These are phyloP conservation scores for Aspergillus flavus DNA, from an alignment of 2,329 filamentous ascomycete species.

Conservation along the genomic window DNA sequence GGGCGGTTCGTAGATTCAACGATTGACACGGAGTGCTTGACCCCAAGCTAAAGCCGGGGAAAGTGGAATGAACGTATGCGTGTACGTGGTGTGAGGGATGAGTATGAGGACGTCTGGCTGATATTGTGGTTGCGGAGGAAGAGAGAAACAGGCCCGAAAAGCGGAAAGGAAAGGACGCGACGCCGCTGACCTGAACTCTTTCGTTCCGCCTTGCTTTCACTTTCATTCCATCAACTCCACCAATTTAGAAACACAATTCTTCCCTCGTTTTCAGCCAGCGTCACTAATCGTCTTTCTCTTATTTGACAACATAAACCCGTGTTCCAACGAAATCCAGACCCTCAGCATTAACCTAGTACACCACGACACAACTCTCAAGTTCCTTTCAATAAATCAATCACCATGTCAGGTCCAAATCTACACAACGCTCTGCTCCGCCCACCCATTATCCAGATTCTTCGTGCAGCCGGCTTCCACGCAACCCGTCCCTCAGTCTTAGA, in stretches of 20 bases:
- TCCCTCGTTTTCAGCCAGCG: background rate
- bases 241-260: background rate
- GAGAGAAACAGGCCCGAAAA: slow-evolving; percentile 9
- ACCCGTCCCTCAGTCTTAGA: slow-evolving; percentile 82
- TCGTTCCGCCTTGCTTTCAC: slow-evolving; percentile 1
- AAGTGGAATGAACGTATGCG: background rate
- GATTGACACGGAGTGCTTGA: background rate
- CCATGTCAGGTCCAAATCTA: slow-evolving; percentile 54
- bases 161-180: slow-evolving; percentile 4
- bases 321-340: too few relatives aligned
- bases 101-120: background rate
- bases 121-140: background rate
- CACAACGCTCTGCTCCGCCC: slow-evolving; percentile 83
- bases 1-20: background rate
- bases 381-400: slow-evolving; percentile 15
- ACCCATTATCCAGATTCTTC: slow-evolving; percentile 84
- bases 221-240: slow-evolving; percentile 2
- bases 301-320: background rate
- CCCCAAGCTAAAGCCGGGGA: background rate
- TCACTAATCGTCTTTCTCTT: background rate
- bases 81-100: background rate
- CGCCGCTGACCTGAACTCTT: background rate
- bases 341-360: background rate
- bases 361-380: background rate
- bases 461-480: slow-evolving; percentile 85